Evolutionary conservation across 2,329 filamentous ascomycete species (phyloP).

Genomic region (Oidium heveae): DNA sequence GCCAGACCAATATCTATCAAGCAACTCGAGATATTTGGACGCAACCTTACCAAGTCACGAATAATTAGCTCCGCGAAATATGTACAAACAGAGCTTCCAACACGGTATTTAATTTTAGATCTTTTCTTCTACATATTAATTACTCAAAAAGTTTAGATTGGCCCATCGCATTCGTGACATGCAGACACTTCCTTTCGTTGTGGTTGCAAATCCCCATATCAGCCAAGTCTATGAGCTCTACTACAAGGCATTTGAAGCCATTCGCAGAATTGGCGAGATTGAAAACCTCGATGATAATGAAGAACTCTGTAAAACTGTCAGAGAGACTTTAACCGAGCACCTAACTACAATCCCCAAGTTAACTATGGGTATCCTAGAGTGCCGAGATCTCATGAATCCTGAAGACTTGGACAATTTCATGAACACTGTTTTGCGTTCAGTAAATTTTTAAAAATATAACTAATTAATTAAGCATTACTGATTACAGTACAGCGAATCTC

Average conservation of each 20-base stretch:
- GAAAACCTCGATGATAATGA: slow-evolving; percentile 78
- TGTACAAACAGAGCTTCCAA: slow-evolving; percentile 81
- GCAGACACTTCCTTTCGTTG: slow-evolving; percentile 84
- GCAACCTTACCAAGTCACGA: slow-evolving; percentile 70
- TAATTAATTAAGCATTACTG: background rate
- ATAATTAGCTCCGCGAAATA: slow-evolving; percentile 93
- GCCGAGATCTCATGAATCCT: slow-evolving; percentile 54
- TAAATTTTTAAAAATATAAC: slow-evolving; percentile 19
- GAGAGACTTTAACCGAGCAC: slow-evolving; percentile 61
- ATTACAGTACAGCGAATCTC: slow-evolving; percentile 49
- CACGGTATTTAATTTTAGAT: slow-evolving; percentile 25
- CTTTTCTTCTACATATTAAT: background rate
- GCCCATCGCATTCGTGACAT: slow-evolving; percentile 92
- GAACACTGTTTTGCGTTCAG: slow-evolving; percentile 75
- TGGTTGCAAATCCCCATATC: slow-evolving; percentile 86
- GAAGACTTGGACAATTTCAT: slow-evolving; percentile 80
- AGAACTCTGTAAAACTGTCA: slow-evolving; percentile 54
- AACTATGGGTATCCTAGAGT: slow-evolving; percentile 83
- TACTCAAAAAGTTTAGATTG: slow-evolving; percentile 26
- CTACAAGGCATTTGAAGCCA: slow-evolving; percentile 82
- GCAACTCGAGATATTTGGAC: slow-evolving; percentile 90
- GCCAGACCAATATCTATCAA: slow-evolving; percentile 87
- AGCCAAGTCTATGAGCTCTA: slow-evolving; percentile 92
- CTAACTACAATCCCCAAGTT: slow-evolving; percentile 82
- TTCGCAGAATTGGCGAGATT: slow-evolving; percentile 65